These are phyloP conservation scores for Schwanniomyces pseudopolymorphus DNA, from an alignment of 805 yeast species.

Conservation along the genomic window DNA sequence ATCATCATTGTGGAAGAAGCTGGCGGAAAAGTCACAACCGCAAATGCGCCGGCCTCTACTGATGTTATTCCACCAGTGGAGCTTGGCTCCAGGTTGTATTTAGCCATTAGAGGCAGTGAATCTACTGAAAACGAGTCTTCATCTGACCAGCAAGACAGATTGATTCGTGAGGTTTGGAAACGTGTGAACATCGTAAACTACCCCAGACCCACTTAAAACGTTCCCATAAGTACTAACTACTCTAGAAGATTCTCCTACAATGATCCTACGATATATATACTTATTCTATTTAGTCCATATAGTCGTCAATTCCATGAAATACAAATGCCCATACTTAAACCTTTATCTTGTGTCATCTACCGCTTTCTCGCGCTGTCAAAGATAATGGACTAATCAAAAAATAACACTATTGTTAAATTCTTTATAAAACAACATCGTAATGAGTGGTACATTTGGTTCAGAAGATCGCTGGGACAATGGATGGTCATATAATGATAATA, in stretches of 20 bases:
- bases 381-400: background rate
- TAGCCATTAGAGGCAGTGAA: slow-evolving; percentile 9
- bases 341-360: background rate
- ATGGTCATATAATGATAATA: slow-evolving; percentile 26
- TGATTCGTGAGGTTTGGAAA: slow-evolving; percentile 11
- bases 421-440: slow-evolving; percentile 3
- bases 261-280: too few species aligned
- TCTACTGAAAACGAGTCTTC: slow-evolving; percentile 7
- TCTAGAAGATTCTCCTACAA: too few species aligned
- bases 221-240: too few species aligned
- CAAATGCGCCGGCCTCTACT: slow-evolving; percentile 9
- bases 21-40: slow-evolving; percentile 12
- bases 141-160: slow-evolving; percentile 9
- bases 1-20: slow-evolving; percentile 12
- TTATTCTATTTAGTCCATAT: too few species aligned
- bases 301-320: too few species aligned
- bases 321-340: background rate
- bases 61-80: slow-evolving; percentile 4
- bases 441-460: slow-evolving; percentile 14
- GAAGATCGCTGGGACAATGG: slow-evolving; percentile 44
- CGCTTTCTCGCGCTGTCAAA: background rate
- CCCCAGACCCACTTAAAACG: slow-evolving; percentile 3
- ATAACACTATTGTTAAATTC: background rate
- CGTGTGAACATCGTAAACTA: slow-evolving; percentile 9
- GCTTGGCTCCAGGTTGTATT: slow-evolving; percentile 12